Percentiles rank a stretch among this genome's conserved stretches.
Conservation (phyloP, 768 basidiomycete genomes). For the Mycena sanguinolenta region DNA sequence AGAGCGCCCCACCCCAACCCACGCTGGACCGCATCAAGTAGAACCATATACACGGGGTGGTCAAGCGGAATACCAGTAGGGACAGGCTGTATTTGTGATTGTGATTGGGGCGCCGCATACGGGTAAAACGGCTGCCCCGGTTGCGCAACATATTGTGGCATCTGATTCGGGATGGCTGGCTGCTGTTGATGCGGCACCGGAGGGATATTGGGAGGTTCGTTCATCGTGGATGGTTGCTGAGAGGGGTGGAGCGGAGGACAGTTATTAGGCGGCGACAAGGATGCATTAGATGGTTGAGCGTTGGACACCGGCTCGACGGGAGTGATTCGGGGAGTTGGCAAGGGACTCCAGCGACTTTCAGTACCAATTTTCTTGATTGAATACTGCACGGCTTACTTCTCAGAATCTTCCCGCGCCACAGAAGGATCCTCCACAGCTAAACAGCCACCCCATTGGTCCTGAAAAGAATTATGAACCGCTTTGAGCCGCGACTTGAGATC, state of each 20-base stretch:
- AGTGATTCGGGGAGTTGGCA: conserved; percentile 74
- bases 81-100: neutral
- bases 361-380: conserved; percentile 26
- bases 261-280: neutral
- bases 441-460: conserved; percentile 45
- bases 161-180: conserved; percentile 14
- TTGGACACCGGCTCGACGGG: conserved; percentile 49
- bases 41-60: conserved; percentile 5
- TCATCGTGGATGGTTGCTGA: conserved; percentile 4
- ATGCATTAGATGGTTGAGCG: conserved; percentile 8
- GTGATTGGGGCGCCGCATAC: neutral
- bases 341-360: conserved; percentile 60
- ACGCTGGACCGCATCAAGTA: conserved; percentile 10
- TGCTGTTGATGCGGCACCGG: conserved; percentile 6
- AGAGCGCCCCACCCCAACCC: neutral
- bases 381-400: conserved; percentile 60
- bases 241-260: neutral
- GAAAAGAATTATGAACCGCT: neutral
- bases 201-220: conserved; percentile 10
- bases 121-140: conserved; percentile 17
- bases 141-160: conserved; percentile 23
- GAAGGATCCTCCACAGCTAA: conserved; percentile 21
- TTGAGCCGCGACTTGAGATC: neutral
- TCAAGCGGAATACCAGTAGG: neutral
- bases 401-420: conserved; percentile 17